Evolutionary conservation across 257 asterid species (phyloP).

Genomic region (Prunella vulgaris): DNA sequence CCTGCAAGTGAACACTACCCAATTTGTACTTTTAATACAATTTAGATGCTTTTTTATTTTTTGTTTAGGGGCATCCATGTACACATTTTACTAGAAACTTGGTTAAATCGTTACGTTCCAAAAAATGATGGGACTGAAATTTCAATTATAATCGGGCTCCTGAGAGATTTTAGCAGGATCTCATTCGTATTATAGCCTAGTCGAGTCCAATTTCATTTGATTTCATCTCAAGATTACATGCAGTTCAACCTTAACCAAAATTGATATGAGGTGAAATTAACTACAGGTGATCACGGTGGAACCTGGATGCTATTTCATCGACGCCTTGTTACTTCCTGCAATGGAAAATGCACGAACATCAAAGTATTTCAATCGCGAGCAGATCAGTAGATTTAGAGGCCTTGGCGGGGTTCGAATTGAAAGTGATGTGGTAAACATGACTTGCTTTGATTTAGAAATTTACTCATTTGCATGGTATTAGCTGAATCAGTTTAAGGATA

Average conservation of each 20-base stretch:
- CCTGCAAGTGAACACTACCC: neutral
- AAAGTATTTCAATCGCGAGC: conserved; percentile 58
- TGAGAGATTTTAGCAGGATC: conserved; percentile 6
- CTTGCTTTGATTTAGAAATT: conserved; percentile 13
- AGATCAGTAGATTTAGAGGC: conserved; percentile 63
- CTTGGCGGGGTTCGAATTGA: conserved; percentile 96
- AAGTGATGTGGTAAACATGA: conserved; percentile 77
- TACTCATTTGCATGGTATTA: neutral
- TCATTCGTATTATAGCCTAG: neutral
- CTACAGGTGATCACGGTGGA: conserved; percentile 96
- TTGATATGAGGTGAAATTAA: conserved; percentile 15
- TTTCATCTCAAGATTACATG: neutral
- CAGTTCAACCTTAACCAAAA: neutral
- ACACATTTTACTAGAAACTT: neutral
- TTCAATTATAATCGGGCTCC: neutral
- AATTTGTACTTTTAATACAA: neutral
- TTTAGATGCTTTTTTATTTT: neutral
- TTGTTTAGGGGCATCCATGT: neutral
- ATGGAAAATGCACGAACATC: conserved; percentile 64
- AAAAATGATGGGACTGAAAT: conserved; percentile 1
- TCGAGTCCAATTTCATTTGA: neutral
- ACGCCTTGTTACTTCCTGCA: conserved; percentile 82
- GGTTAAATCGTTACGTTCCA: neutral
- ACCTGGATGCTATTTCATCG: conserved; percentile 96
- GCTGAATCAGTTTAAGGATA: conserved; percentile 8